Percentiles rank a stretch among this genome's conserved stretches.
Conservation (phyloP, 768 basidiomycete species). For the Termitomyces titanicus region DNA sequence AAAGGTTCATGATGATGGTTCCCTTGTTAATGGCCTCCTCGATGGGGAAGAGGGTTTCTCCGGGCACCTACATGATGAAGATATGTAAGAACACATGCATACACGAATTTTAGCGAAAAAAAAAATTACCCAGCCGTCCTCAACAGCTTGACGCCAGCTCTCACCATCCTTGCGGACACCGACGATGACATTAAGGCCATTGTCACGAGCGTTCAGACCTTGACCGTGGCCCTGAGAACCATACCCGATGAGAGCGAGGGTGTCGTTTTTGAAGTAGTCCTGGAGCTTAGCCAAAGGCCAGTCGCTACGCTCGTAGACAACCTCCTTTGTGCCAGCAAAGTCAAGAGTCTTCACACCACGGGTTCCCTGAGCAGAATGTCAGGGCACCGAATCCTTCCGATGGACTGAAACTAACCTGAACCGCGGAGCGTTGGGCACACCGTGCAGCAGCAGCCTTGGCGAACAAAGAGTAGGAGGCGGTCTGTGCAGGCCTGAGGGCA, state of each 20-base stretch:
- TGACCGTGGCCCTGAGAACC: slow-evolving; percentile 99
- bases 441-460: slow-evolving; percentile 43
- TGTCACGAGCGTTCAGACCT: slow-evolving; percentile 98
- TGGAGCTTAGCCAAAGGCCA: slow-evolving; percentile 98
- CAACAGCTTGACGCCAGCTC: slow-evolving; percentile 92
- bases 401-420: slow-evolving; percentile 27
- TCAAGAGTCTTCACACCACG: slow-evolving; percentile 94
- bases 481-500: slow-evolving; percentile 38
- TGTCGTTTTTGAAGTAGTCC: slow-evolving; percentile 99
- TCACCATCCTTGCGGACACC: slow-evolving; percentile 97
- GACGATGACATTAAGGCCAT: slow-evolving; percentile 96
- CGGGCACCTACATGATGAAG: slow-evolving; percentile 66
- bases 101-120: background rate
- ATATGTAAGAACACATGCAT: background rate
- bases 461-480: slow-evolving; percentile 69
- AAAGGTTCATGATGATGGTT: slow-evolving; percentile 99
- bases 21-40: slow-evolving; percentile 95
- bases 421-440: slow-evolving; percentile 28
- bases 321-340: slow-evolving; percentile 92
- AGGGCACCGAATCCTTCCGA: slow-evolving; percentile 7
- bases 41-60: slow-evolving; percentile 96
- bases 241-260: slow-evolving; percentile 97
- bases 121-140: slow-evolving; percentile 86
- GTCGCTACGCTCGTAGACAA: slow-evolving; percentile 93
- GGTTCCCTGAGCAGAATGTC: slow-evolving; percentile 34